Conservation (phyloP, 192 early-diverging fungal genomes). For the Coemansia sp. region DNA sequence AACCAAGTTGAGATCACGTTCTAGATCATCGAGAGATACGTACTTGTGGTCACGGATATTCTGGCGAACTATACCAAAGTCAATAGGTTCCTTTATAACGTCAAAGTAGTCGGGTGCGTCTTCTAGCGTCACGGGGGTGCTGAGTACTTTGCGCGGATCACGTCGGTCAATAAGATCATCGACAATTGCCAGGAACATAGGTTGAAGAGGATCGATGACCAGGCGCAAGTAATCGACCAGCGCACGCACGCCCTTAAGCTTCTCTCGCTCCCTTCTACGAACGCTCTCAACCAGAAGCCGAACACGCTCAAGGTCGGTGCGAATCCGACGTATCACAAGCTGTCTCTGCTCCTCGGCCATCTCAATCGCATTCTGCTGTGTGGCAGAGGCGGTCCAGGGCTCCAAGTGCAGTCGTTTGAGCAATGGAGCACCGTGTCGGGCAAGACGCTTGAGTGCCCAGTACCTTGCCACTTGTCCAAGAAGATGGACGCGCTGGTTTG, state of each 20-base stretch:
- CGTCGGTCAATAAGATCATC: conserved; percentile 68
- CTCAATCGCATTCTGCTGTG: conserved; percentile 76
- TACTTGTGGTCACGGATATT: conserved; percentile 65
- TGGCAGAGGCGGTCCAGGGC: conserved; percentile 90
- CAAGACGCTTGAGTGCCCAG: conserved; percentile 93
- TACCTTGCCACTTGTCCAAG: conserved; percentile 71
- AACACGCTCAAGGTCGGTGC: conserved; percentile 87
- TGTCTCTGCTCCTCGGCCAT: conserved; percentile 72
- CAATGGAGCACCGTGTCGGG: conserved; percentile 89
- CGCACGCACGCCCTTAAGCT: conserved; percentile 60
- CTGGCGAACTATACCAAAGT: conserved; percentile 64
- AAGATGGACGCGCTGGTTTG: conserved; percentile 15
- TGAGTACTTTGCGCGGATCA: conserved; percentile 71
- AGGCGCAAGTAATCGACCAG: conserved; percentile 68
- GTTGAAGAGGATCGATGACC: conserved; percentile 71
- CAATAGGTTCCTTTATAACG: conserved; percentile 76
- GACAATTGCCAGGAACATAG: conserved; percentile 64
- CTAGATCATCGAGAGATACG: conserved; percentile 58
- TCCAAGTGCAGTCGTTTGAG: conserved; percentile 95
- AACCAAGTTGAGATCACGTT: conserved; percentile 48
- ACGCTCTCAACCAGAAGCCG: conserved; percentile 81
- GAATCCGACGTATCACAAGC: conserved; percentile 59
- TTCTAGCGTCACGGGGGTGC: conserved; percentile 64
- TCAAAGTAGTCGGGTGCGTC: conserved; percentile 77
- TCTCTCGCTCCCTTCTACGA: conserved; percentile 70